Conservation (phyloP, 2,329 filamentous ascomycete species). For the Coleophoma cylindrospora region DNA sequence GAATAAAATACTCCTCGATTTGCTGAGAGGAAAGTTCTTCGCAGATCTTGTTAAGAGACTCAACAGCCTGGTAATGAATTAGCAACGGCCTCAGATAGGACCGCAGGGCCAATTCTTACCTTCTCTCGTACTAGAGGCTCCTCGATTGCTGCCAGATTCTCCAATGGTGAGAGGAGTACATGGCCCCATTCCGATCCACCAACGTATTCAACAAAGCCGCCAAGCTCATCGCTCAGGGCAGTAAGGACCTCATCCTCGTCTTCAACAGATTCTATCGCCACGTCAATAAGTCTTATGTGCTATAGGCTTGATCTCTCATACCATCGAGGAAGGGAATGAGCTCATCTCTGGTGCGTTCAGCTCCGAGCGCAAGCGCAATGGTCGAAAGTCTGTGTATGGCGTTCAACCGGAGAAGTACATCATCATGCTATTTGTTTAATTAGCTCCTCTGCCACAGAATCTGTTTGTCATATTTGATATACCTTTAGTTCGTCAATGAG, state of each 20-base stretch:
- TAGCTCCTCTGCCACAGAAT: conserved; percentile 13
- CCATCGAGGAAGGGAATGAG: conserved; percentile 98
- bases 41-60: conserved; percentile 99
- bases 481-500: conserved; percentile 99
- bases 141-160: conserved; percentile 97
- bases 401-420: conserved; percentile 95
- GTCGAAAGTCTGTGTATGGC: conserved; percentile 97
- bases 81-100: conserved; percentile 3
- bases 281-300: conserved; percentile 6
- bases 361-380: conserved; percentile 91
- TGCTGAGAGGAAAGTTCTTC: conserved; percentile 84
- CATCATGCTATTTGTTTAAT: conserved; percentile 70
- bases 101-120: conserved; percentile 44
- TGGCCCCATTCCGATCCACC: conserved; percentile 91
- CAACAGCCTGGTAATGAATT: conserved; percentile 66
- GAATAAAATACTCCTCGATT: conserved; percentile 96
- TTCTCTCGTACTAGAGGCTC: conserved; percentile 97
- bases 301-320: conserved; percentile 42
- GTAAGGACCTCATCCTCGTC: conserved; percentile 98
- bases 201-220: conserved; percentile 95
- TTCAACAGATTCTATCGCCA: conserved; percentile 83
- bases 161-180: conserved; percentile 91
- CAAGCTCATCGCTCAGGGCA: conserved; percentile 93
- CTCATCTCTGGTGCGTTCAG: conserved; percentile 96
- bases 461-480: conserved; percentile 24